Evolutionary conservation across 768 basidiomycete genomes (phyloP), one percentile per base, ranked within the genome.

Genomic region (Suillus subluteus): DNA sequence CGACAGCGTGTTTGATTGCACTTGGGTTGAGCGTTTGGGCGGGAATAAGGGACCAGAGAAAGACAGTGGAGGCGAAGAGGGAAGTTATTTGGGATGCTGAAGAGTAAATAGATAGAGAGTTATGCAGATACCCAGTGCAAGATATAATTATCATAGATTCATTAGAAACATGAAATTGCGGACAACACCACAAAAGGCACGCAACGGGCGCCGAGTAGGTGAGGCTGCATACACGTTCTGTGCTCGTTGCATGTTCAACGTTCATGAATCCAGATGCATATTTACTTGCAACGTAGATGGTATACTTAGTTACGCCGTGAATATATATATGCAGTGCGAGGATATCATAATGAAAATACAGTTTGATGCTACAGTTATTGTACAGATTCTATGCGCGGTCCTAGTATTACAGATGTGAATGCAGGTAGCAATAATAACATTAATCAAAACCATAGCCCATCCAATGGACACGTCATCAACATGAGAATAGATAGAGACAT

Each of bases 1-100:
- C 75, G 3, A 62, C 72, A 6, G 81, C 79, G 21, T 82, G 81
- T 48, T 71, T 75, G 12, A 16, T 73, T 12, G 79, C 81, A 26
- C 75, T 82, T 18, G 73, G 72, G 21, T 63, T 82, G 70, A 82
- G 81, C 54, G 70, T 71, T 58, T 75, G 78, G 71, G 79, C 81
- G 12, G 81, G 78, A 8, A 71, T 78, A 66, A 75, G 80, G 68
- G 81, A 82, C 52, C 64, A 73, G 15, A 55, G 66, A 63, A 73
- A 72, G 56, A 32, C 64, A 79, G 78, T 65, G 75, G 82, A 30
- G 69, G 75, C 48, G 73, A 80, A 37, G 76, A 58, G 66, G n/a
- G 65, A 72, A 18, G 67, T 68, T 21, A 61, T 75, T 55, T 73
- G 74, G 74, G 68, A 70, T 63, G 72, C 69, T n/a, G 66, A 63